Percentiles rank a stretch among this genome's conserved stretches.
phyloP scores from a whole-genome alignment of 2,329 filamentous ascomycete species.

The Pestalotiopsis sp. region DNA sequence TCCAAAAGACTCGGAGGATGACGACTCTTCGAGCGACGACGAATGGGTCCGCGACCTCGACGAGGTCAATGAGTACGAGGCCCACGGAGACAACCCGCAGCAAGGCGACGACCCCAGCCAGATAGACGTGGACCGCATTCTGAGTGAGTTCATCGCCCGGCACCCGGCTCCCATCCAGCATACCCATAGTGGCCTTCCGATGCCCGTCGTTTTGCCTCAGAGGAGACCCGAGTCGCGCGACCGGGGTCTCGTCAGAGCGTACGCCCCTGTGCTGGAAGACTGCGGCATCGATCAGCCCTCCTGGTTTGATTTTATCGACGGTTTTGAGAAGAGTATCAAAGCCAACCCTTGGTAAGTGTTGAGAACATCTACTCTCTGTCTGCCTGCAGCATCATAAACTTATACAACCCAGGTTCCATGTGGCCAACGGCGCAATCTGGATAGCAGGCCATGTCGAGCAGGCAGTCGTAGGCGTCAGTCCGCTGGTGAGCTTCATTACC shows the following conservation, averaged over 20 bases:
- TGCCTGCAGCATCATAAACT: not conserved
- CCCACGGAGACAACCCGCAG: not conserved
- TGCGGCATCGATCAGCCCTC: slow-evolving; percentile 39
- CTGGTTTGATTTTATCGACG: slow-evolving; percentile 42
- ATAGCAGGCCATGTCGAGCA: slow-evolving; percentile 38
- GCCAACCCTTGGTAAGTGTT: slow-evolving; percentile 16
- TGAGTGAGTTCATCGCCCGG: slow-evolving; percentile 2
- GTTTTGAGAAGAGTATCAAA: slow-evolving; percentile 37
- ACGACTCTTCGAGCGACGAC: not conserved
- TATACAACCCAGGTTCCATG: not conserved
- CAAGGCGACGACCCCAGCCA: not conserved
- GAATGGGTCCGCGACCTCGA: slow-evolving; percentile 1
- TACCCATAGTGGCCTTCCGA: not conserved
- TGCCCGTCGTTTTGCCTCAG: slow-evolving; percentile 44
- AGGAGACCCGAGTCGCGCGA: slow-evolving; percentile 37
- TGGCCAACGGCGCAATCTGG: slow-evolving; percentile 29
- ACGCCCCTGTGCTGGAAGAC: slow-evolving; percentile 38
- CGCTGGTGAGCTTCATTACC: slow-evolving; percentile 39
- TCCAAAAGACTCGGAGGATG: not conserved
- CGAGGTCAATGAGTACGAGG: not conserved
- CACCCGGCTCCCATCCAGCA: not conserved
- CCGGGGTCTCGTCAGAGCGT: slow-evolving; percentile 44
- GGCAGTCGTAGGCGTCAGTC: slow-evolving; percentile 32
- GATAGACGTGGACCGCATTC: not conserved
- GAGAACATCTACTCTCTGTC: too few relatives aligned